Conservation (phyloP, 768 basidiomycete genomes). For the Lyophyllum shimeji region DNA sequence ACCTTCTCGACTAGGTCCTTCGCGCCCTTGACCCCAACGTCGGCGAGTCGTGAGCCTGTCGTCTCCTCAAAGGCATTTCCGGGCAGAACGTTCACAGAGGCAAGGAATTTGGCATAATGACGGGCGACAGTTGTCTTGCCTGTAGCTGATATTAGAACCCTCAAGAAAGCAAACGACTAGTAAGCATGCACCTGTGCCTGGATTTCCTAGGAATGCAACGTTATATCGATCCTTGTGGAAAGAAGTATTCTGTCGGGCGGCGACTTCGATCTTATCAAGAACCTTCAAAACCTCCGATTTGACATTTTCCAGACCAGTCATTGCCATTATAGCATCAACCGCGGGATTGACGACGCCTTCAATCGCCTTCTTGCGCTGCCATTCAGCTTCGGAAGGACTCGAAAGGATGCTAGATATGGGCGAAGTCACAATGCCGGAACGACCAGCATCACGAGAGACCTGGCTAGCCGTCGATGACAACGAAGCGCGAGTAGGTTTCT, state of each 20-base stretch:
- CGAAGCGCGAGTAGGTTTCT: background rate
- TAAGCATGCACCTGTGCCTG: slow-evolving; percentile 61
- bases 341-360: slow-evolving; percentile 50
- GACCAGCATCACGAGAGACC: background rate
- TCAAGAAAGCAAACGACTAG: background rate
- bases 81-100: slow-evolving; percentile 53
- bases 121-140: slow-evolving; percentile 74
- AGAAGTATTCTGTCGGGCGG: slow-evolving; percentile 51
- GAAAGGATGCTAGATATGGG: background rate
- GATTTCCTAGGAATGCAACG: slow-evolving; percentile 64
- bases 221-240: slow-evolving; percentile 61
- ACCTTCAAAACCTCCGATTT: slow-evolving; percentile 60
- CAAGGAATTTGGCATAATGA: slow-evolving; percentile 60
- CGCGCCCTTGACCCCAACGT: slow-evolving; percentile 52
- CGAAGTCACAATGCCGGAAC: background rate
- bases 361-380: slow-evolving; percentile 56
- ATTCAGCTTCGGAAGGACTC: slow-evolving; percentile 39
- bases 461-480: background rate
- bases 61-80: slow-evolving; percentile 49
- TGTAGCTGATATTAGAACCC: slow-evolving; percentile 18
- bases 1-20: slow-evolving; percentile 50
- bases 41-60: slow-evolving; percentile 57
- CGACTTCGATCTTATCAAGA: slow-evolving; percentile 56
- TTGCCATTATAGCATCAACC: slow-evolving; percentile 68
- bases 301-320: slow-evolving; percentile 69